Percentiles rank a stretch among this genome's conserved stretches.
phyloP scores from a whole-genome alignment of 1,139 yeast genomes.

The Citeromyces siamensis region DNA sequence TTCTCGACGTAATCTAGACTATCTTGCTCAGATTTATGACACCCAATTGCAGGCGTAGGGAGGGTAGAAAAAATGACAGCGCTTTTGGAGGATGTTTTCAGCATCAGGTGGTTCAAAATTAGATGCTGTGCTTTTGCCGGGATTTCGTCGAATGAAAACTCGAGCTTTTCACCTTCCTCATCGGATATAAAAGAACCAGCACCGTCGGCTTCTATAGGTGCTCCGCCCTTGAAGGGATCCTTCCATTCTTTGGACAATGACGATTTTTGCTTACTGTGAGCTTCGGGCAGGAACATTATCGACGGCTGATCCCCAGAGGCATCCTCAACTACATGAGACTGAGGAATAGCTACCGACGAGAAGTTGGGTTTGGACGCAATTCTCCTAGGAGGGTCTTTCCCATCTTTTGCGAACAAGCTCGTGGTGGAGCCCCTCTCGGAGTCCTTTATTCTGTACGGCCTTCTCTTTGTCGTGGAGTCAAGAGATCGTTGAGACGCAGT shows the following conservation, averaged over 20 bases:
- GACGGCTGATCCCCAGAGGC: slow-evolving; percentile 53
- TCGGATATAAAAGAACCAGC: slow-evolving; percentile 12
- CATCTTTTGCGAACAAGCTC: slow-evolving; percentile 8
- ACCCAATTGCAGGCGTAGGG: slow-evolving; percentile 79
- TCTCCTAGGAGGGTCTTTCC: slow-evolving; percentile 14
- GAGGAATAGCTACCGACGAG: slow-evolving; percentile 69
- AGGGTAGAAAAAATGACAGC: slow-evolving; percentile 75
- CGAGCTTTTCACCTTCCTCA: slow-evolving; percentile 15
- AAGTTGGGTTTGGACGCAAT: slow-evolving; percentile 49
- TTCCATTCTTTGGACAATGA: slow-evolving; percentile 6
- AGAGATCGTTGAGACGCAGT: neutral
- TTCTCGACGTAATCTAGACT: slow-evolving; percentile 67
- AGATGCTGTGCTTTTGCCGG: slow-evolving; percentile 91
- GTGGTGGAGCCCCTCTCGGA: slow-evolving; percentile 10
- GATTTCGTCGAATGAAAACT: slow-evolving; percentile 61
- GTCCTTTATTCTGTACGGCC: slow-evolving; percentile 11
- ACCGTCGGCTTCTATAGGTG: slow-evolving; percentile 7
- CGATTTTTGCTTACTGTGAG: slow-evolving; percentile 9
- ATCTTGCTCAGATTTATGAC: slow-evolving; percentile 57
- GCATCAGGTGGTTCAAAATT: slow-evolving; percentile 78
- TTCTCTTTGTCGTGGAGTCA: neutral
- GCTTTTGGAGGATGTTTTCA: slow-evolving; percentile 42
- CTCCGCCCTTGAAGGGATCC: slow-evolving; percentile 7
- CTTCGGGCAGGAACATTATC: slow-evolving; percentile 34
- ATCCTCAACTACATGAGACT: slow-evolving; percentile 56